Conservation (phyloP, 148 eudicot genomes). For the Bassia scoparia region DNA sequence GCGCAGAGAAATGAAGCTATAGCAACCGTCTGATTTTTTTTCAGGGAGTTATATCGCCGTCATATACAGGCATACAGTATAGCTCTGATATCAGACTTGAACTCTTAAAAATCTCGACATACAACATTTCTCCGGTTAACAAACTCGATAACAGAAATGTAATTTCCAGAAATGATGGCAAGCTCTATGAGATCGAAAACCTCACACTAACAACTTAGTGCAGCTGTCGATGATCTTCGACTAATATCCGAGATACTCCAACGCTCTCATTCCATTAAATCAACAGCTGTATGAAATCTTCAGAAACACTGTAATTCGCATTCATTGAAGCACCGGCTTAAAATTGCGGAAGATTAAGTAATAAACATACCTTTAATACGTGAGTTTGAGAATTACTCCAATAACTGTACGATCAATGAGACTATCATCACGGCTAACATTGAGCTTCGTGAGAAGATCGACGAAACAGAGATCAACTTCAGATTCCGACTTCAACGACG, state of each 20-base stretch:
- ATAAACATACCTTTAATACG: slow-evolving; percentile 33
- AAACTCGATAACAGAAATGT: background rate
- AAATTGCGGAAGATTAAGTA: background rate
- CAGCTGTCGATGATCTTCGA: slow-evolving; percentile 47
- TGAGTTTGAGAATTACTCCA: slow-evolving; percentile 33
- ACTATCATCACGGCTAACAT: slow-evolving; percentile 44
- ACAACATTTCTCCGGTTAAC: background rate
- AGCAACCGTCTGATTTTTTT: slow-evolving; percentile 68
- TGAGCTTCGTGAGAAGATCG: slow-evolving; percentile 28
- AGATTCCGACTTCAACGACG: slow-evolving; percentile 31
- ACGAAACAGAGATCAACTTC: slow-evolving; percentile 20
- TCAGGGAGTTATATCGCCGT: slow-evolving; percentile 82
- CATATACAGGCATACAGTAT: slow-evolving; percentile 98
- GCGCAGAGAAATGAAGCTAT: background rate
- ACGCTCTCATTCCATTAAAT: slow-evolving; percentile 76
- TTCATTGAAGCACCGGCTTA: background rate
- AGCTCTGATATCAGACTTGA: slow-evolving; percentile 81
- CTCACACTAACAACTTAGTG: slow-evolving; percentile 54
- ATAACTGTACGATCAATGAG: slow-evolving; percentile 39
- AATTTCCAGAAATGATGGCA: background rate
- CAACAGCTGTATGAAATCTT: slow-evolving; percentile 61
- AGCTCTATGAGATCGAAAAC: no score
- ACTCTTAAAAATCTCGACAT: slow-evolving; percentile 30
- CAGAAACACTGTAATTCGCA: background rate
- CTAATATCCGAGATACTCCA: slow-evolving; percentile 69